Conservation (phyloP, 495 filamentous ascomycete species). For the Tuber aestivum region DNA sequence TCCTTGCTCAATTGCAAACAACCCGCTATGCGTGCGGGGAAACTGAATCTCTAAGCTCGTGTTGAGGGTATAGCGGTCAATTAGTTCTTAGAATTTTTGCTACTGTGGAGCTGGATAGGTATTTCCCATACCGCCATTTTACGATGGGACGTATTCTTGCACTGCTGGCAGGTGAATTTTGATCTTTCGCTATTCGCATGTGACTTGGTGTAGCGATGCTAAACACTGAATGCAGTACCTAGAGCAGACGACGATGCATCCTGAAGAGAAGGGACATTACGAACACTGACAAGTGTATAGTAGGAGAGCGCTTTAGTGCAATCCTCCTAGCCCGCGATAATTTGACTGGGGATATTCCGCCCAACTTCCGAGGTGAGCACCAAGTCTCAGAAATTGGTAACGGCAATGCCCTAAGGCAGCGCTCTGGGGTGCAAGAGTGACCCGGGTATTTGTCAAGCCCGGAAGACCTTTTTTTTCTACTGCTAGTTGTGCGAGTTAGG, state of each 20-base stretch:
- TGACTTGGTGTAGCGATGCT: background rate
- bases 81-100: too few relatives aligned
- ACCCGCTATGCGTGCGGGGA: too few relatives aligned
- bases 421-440: background rate
- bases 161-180: background rate
- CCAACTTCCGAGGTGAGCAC: background rate
- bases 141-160: too few relatives aligned
- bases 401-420: background rate
- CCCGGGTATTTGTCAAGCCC: background rate
- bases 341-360: background rate
- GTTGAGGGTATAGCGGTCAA: too few relatives aligned
- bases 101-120: too few relatives aligned
- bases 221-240: background rate
- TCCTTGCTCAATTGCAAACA: too few relatives aligned
- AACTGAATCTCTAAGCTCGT: too few relatives aligned
- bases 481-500: background rate
- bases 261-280: background rate
- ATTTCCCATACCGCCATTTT: too few relatives aligned
- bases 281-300: background rate
- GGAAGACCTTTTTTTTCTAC: background rate
- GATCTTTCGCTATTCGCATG: background rate
- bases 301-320: background rate
- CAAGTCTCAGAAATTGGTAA: background rate
- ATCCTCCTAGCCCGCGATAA: background rate
- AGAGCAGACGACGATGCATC: background rate